Conservation (phyloP, 306 rosid genomes). For the Cicer arietinum region DNA sequence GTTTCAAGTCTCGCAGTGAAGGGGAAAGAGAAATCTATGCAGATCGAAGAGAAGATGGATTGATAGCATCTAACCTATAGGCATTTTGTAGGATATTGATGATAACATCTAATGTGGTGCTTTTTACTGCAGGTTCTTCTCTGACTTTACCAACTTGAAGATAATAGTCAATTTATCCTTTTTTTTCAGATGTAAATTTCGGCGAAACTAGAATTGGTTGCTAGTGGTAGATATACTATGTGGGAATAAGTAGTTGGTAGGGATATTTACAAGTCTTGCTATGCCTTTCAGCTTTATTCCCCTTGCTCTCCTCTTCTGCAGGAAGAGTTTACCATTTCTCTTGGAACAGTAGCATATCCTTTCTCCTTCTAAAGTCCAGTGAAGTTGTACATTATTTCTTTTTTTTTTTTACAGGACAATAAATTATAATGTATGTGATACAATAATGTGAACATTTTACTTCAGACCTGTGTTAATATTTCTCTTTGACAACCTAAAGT, state of each 20-base stretch:
- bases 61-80: conserved; percentile 30
- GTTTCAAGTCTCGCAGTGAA: conserved; percentile 33
- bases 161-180: conserved; percentile 11
- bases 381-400: conserved; percentile 37
- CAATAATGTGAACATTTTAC: conserved; percentile 8
- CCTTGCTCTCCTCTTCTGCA: conserved; percentile 31
- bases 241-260: conserved; percentile 35
- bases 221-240: conserved; percentile 14
- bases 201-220: conserved; percentile 43
- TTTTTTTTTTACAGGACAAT: neutral
- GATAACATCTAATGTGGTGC: neutral
- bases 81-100: conserved; percentile 34
- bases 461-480: neutral
- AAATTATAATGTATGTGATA: conserved; percentile 4
- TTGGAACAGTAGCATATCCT: conserved; percentile 24
- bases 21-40: conserved; percentile 25
- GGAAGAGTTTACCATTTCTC: conserved; percentile 30
- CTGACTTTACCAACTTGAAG: conserved; percentile 34
- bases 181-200: conserved; percentile 20
- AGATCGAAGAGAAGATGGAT: conserved; percentile 33
- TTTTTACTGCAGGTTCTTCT: conserved; percentile 37
- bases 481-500: conserved; percentile 3
- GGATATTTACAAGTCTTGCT: conserved; percentile 15
- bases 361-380: conserved; percentile 2
- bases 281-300: neutral